These are phyloP conservation scores for Chaetoceros muelleri DNA, from an alignment of 108 stramenopile species.

Conservation along the genomic window DNA sequence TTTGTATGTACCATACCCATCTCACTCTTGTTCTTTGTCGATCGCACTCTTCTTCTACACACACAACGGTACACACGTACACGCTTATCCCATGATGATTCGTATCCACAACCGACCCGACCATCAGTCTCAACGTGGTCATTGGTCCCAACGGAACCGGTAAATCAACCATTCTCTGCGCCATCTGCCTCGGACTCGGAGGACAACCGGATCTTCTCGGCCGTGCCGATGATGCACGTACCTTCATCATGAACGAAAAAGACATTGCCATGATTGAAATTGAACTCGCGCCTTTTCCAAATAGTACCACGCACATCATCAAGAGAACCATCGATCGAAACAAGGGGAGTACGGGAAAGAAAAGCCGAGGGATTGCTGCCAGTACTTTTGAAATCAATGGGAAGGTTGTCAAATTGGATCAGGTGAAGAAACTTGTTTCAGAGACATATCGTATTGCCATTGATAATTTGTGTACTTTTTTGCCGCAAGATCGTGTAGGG, in stretches of 20 bases:
- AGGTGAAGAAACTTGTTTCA: conserved; percentile 48
- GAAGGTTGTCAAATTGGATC: conserved; percentile 22
- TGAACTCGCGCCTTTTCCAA: conserved; percentile 39
- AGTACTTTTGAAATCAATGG: conserved; percentile 44
- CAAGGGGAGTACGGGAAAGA: conserved; percentile 19
- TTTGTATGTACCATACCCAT: no score
- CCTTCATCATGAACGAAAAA: conserved; percentile 82
- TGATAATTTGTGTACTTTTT: conserved; percentile 92
- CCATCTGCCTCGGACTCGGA: conserved; percentile 90
- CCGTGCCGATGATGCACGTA: conserved; percentile 73
- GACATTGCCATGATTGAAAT: conserved; percentile 75
- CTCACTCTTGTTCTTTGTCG: no score
- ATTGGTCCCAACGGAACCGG: conserved; percentile 93
- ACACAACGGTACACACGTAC: no score
- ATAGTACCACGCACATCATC: conserved; percentile 16
- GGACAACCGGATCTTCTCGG: conserved; percentile 78
- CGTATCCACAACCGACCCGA: background rate
- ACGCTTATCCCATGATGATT: no score
- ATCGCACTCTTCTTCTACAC: no score
- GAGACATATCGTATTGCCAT: conserved; percentile 66
- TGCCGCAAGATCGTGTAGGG: conserved; percentile 94
- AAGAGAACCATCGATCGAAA: conserved; percentile 34
- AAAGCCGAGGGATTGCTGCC: conserved; percentile 19
- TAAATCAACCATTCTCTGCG: conserved; percentile 89
- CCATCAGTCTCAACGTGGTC: conserved; percentile 85